Evolutionary conservation across 148 eudicot species (phyloP), one percentile per base, ranked within the genome.

Genomic region (Fallopia convolvulus): DNA sequence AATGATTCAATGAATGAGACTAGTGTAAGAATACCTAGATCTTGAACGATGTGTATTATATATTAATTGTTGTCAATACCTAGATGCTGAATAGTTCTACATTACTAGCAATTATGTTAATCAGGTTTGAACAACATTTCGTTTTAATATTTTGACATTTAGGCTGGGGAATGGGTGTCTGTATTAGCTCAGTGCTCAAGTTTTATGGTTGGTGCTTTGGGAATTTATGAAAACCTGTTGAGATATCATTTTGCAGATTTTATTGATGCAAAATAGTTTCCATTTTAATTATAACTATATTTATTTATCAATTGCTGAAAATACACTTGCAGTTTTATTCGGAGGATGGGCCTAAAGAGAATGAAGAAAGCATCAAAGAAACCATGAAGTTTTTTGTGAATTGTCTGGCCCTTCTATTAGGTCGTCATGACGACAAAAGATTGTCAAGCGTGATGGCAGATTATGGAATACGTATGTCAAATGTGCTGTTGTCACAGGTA

Each of bases 341-440:
- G 41, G 97, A 87, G 3, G 82, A 84, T 74, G 77, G 83, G 21
- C 39, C 81, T 56, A 83, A 87, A 71, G 87, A 56, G 75, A 83
- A 84, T 73, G 80, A 79, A 72, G 91, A 86, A 58, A 86, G 91
- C 78, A 82, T 88, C 73, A 74, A 70, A 72, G 92, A 87, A 81
- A 92, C 91, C 60, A 80, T 80, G 73, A 88, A 86, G 71, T 90
- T 92, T 80, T 92, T 92, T 83, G 73, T 92, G 60, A 92, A 85
- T 70, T 90, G 97, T 80, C 79, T 92, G 70, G 81, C 89, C 74
- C 94, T 92, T 85, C 79, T 90, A 50, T 79, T 92, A 81, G 94
- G 94, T 23, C 91, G 84, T 61, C 66, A 87, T 73, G 84, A 85
- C 81, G 21, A 74, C 75, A 88, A 86, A 82, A 86, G 72, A 82